phyloP scores from a whole-genome alignment of 352 stramenopile genomes.

The Globisporangium parvum region DNA sequence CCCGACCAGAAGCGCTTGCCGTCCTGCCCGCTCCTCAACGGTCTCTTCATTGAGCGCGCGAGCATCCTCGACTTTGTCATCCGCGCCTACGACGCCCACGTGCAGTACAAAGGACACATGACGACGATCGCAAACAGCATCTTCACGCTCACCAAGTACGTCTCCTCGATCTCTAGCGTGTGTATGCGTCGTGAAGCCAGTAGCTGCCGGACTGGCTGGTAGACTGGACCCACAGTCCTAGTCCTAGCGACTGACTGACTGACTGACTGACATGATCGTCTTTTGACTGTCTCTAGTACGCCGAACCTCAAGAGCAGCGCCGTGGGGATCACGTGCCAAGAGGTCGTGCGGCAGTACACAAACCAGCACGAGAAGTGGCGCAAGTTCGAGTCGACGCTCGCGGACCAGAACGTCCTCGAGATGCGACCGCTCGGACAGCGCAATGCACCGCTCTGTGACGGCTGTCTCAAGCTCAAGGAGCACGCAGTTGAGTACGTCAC shows the following conservation, averaged over 20 bases:
- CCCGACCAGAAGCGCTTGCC: slow-evolving; percentile 77
- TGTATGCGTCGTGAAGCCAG: too few species aligned
- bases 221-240: not conserved
- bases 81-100: slow-evolving; percentile 58
- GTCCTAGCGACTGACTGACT: slow-evolving; percentile 2
- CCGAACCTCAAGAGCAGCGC: slow-evolving; percentile 53
- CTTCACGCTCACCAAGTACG: slow-evolving; percentile 82
- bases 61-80: slow-evolving; percentile 85
- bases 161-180: too few species aligned
- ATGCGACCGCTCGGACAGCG: slow-evolving; percentile 79
- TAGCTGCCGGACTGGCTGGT: not conserved
- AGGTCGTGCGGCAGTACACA: slow-evolving; percentile 76
- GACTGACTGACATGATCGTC: not conserved
- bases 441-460: slow-evolving; percentile 73
- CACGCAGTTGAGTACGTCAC: slow-evolving; percentile 75
- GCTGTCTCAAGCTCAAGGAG: slow-evolving; percentile 78
- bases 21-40: slow-evolving; percentile 73
- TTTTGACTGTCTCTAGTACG: slow-evolving; percentile 28
- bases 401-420: slow-evolving; percentile 74
- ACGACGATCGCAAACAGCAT: slow-evolving; percentile 88
- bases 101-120: slow-evolving; percentile 87
- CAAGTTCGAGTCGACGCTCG: slow-evolving; percentile 68
- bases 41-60: slow-evolving; percentile 58
- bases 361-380: slow-evolving; percentile 59
- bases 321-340: slow-evolving; percentile 60